phyloP scores from a whole-genome alignment of 1,284 basidiomycete species.

The Moesziomyces sp. region DNA sequence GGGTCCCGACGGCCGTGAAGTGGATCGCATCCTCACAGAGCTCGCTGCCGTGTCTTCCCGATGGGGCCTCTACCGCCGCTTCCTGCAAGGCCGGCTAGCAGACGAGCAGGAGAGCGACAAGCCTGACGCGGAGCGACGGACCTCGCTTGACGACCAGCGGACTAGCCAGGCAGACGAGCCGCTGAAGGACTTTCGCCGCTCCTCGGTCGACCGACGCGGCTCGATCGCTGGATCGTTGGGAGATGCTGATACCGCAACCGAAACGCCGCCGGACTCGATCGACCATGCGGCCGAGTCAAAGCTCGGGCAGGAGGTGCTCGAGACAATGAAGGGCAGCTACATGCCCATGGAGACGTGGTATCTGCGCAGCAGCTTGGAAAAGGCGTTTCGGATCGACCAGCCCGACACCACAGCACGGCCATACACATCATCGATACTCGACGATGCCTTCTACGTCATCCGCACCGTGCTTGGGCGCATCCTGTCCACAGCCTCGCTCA shows the following conservation, averaged over 20 bases:
- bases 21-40: slow-evolving; percentile 88
- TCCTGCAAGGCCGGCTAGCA: slow-evolving; percentile 79
- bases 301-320: slow-evolving; percentile 74
- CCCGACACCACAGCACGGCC: slow-evolving; percentile 52
- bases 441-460: slow-evolving; percentile 66
- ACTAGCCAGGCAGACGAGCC: slow-evolving; percentile 39
- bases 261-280: not conserved
- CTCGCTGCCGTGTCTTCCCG: slow-evolving; percentile 86
- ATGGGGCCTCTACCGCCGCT: slow-evolving; percentile 90
- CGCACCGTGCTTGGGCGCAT: slow-evolving; percentile 58
- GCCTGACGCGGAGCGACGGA: not conserved
- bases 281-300: slow-evolving; percentile 72
- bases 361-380: slow-evolving; percentile 84
- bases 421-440: slow-evolving; percentile 60
- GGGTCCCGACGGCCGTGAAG: slow-evolving; percentile 82
- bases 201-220: slow-evolving; percentile 40
- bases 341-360: slow-evolving; percentile 93
- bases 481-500: slow-evolving; percentile 56
- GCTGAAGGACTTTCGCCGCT: slow-evolving; percentile 43
- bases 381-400: slow-evolving; percentile 68
- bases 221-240: slow-evolving; percentile 7
- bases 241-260: slow-evolving; percentile 4
- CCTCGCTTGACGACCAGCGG: slow-evolving; percentile 22
- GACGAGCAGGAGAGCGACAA: slow-evolving; percentile 66
- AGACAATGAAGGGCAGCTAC: slow-evolving; percentile 77